phyloP scores from a whole-genome alignment of 208 protist genomes.

The Kentomonas sorsogonicus region DNA sequence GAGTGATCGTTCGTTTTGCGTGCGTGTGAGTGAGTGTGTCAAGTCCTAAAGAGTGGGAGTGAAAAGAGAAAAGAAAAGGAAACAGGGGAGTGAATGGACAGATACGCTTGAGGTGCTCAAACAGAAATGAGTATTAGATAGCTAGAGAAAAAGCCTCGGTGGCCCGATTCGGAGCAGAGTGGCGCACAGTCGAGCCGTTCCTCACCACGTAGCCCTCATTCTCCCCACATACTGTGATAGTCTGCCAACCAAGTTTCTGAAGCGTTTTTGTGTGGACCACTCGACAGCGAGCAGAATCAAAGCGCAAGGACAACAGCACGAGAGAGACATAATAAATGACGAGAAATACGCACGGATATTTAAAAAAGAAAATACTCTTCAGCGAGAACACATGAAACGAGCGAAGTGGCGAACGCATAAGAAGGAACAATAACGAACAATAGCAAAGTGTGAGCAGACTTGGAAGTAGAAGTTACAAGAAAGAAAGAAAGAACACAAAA shows the following conservation, averaged over 20 bases:
- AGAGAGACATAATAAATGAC: background rate
- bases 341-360: background rate
- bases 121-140: background rate
- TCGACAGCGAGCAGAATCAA: background rate
- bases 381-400: background rate
- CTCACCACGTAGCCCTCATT: too few species aligned
- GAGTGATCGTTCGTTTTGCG: too few species aligned
- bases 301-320: background rate
- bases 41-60: background rate
- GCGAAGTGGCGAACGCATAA: constrained; percentile 1
- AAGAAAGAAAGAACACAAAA: constrained; percentile 7
- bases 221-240: too few species aligned
- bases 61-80: constrained; percentile 9
- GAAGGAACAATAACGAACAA: constrained; percentile 1
- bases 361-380: constrained; percentile 5
- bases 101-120: background rate
- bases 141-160: constrained; percentile 10
- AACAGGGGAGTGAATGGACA: constrained; percentile 1
- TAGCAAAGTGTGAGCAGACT: background rate
- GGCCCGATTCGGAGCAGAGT: too few species aligned
- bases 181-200: too few species aligned
- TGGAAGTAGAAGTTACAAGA: background rate
- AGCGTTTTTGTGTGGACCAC: too few species aligned
- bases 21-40: background rate
- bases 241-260: too few species aligned